phyloP scores from a whole-genome alignment of 495 filamentous ascomycete species.

The Neurospora tetraspora region DNA sequence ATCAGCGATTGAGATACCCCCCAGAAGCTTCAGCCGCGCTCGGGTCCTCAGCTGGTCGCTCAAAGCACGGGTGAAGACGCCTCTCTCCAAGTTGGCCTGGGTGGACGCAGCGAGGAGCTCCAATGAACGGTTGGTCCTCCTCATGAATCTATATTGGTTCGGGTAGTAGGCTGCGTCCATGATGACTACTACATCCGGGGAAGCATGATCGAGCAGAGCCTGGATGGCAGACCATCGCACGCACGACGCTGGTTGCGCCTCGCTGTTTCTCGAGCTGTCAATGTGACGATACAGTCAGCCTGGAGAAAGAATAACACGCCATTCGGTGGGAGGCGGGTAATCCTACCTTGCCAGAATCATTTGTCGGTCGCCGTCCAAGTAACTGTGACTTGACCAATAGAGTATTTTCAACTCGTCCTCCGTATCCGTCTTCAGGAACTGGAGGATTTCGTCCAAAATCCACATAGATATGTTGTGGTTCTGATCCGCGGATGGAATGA shows the following conservation, averaged over 20 bases:
- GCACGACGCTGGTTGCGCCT: constrained; percentile 19
- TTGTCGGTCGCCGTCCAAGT: constrained; percentile 34
- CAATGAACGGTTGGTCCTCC: constrained; percentile 14
- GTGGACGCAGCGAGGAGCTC: constrained; percentile 39
- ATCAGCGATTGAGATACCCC: constrained; percentile 34
- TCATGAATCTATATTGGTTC: constrained; percentile 6
- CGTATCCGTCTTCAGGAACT: constrained; percentile 11
- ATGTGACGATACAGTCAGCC: not conserved
- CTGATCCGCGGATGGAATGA: constrained; percentile 23
- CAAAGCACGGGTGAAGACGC: constrained; percentile 34
- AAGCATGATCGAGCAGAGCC: constrained; percentile 34
- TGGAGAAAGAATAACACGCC: not conserved
- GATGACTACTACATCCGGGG: constrained; percentile 37
- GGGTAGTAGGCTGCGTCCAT: constrained; percentile 42
- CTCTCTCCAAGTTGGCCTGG: constrained; percentile 34
- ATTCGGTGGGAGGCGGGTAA: not conserved
- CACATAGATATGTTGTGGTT: constrained; percentile 20
- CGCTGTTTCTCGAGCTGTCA: constrained; percentile 30
- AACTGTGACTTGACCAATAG: constrained; percentile 38
- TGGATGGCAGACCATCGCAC: constrained; percentile 40
- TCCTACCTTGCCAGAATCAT: constrained; percentile 38
- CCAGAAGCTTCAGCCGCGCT: constrained; percentile 25
- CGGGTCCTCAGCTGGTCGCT: constrained; percentile 30
- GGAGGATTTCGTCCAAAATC: constrained; percentile 30
- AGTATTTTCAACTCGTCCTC: constrained; percentile 35